A percentile compares a stretch with the other conserved stretches of the same genome.
Conservation (phyloP, 257 asterid genomes). For the Prunella vulgaris region DNA sequence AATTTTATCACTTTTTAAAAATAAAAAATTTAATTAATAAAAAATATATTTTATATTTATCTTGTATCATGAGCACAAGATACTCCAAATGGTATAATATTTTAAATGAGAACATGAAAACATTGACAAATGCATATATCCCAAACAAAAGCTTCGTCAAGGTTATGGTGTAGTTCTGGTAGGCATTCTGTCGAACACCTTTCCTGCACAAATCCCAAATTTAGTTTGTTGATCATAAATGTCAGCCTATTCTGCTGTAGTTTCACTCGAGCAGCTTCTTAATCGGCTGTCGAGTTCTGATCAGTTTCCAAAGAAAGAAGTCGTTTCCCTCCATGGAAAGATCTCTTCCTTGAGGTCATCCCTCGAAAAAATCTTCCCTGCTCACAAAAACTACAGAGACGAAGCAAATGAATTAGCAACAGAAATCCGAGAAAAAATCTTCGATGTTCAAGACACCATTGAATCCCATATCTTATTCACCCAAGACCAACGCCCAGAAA, state of each 20-base stretch:
- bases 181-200: too few species aligned
- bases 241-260: constrained; percentile 31
- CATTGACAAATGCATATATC: too few species aligned
- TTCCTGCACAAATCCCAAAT: too few species aligned
- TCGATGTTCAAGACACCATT: constrained; percentile 18
- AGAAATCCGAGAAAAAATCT: constrained; percentile 15
- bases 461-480: constrained; percentile 16
- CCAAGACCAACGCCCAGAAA: not conserved
- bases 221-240: not conserved
- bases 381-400: not conserved
- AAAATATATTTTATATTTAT: too few species aligned
- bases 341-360: not conserved
- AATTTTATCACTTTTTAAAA: too few species aligned
- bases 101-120: too few species aligned
- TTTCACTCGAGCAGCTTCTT: constrained; percentile 15
- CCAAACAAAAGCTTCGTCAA: too few species aligned
- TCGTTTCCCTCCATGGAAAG: not conserved
- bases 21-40: too few species aligned
- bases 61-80: too few species aligned
- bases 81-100: too few species aligned
- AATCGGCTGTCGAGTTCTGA: not conserved
- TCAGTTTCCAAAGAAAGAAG: not conserved
- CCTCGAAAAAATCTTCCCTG: constrained; percentile 13
- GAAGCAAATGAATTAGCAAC: not conserved
- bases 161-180: too few species aligned